Base-by-base conservation (phyloP, 495 filamentous ascomycete genomes). In the Niebla homalea region DNA sequence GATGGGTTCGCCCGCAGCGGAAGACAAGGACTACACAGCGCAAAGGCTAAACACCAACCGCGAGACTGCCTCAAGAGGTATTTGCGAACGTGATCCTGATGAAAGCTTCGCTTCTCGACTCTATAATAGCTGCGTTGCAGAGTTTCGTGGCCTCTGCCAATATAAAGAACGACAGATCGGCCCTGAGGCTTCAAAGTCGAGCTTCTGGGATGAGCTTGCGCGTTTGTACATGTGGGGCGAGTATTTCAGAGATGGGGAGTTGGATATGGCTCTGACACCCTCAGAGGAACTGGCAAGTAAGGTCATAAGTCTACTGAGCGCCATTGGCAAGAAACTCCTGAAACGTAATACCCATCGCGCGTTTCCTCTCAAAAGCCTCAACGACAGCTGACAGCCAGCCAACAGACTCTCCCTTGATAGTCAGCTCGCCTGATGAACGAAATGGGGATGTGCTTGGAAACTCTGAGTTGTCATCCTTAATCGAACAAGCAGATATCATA, bases 151-250 rank as follows among this genome's bases (percentile, higher is more conserved):
- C 5, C 3, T 55, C 11, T 51, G 43, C 23, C 35, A 11, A 14
- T 26, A 43, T 5, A 23, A 2, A 7, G 1, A 15, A 2, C 23
- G 8, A n/a, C 36, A 14, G 23, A 16, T 7, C 8, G 37, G 2
- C 2, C 10, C 12, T 14, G 4, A 4, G 5, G 5, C 3, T 43
- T 18, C 12, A 3, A 14, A 19, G 35, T 60, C 19, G 53, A 54
- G 48, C 7, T 19, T 57, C 15, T 47, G 43, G 48, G 41, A 59
- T 21, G 52, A 55, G 18, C 36, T 62, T 1, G 55, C 48, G 1
- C 48, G 52, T 2, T 36, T 64, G 15, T 58, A 51, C 41, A 10
- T 65, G 14, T 65, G 61, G 57, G 57, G 57, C 15, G 57, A 63
- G 36, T 41, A 52, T 1, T 60, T 60, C 36, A 22, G 25, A 11